A percentile compares a stretch with the other conserved stretches of the same genome.
phyloP scores from a whole-genome alignment of 129 eudicot genomes.

The Deinandra increscens region DNA sequence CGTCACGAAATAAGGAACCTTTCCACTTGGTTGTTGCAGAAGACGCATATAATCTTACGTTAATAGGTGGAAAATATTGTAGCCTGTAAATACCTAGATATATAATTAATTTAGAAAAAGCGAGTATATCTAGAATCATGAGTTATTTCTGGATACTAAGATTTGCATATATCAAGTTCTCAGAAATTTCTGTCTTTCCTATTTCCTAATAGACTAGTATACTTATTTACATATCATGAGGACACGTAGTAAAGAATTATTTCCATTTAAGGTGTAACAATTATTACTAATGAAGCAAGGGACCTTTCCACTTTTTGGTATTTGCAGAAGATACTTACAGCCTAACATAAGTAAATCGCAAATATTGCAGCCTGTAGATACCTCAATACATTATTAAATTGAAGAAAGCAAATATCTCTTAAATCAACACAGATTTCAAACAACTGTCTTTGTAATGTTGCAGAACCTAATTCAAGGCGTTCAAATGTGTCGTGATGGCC shows the following conservation, averaged over 20 bases:
- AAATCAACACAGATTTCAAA: not conserved
- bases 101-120: too few species aligned
- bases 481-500: not conserved
- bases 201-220: not conserved
- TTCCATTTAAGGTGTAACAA: not conserved
- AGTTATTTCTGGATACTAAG: not conserved
- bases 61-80: too few species aligned
- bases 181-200: not conserved
- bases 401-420: not conserved
- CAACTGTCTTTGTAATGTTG: not conserved
- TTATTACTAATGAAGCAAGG: not conserved
- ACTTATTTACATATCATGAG: not conserved
- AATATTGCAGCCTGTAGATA: not conserved
- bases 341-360: not conserved
- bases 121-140: too few species aligned
- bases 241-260: not conserved
- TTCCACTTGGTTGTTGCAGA: slow-evolving; percentile 6
- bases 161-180: not conserved
- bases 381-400: not conserved
- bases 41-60: not conserved
- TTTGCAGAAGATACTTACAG: slow-evolving; percentile 2
- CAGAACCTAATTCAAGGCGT: not conserved
- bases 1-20: not conserved
- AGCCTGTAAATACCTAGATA: too few species aligned
- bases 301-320: slow-evolving; percentile 2